phyloP scores from a whole-genome alignment of 768 basidiomycete species.

The Kwoniella sp. region DNA sequence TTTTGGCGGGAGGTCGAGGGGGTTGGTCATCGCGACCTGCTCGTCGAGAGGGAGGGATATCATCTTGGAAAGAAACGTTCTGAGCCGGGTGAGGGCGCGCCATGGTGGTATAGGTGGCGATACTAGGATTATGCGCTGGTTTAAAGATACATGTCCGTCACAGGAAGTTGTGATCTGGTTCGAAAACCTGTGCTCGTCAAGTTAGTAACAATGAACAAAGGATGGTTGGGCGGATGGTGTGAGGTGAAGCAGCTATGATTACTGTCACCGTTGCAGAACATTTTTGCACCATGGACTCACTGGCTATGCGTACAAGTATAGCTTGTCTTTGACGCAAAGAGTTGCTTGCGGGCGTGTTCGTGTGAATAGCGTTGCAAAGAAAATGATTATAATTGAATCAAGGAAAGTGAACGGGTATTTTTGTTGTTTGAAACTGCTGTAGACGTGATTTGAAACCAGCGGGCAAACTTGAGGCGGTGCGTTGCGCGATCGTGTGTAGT shows the following conservation, averaged over 20 bases:
- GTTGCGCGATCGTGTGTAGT: neutral
- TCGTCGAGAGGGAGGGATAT: conserved; percentile 43
- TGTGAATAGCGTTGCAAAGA: neutral
- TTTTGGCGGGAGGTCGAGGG: conserved; percentile 44
- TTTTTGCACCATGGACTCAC: neutral
- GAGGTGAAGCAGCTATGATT: neutral
- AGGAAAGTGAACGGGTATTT: neutral
- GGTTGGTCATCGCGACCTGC: conserved; percentile 33
- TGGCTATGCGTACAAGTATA: neutral
- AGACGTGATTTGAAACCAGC: neutral
- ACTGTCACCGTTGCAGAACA: neutral
- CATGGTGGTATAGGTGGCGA: conserved; percentile 25
- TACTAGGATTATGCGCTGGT: neutral
- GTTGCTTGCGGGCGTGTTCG: neutral
- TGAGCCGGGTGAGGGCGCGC: conserved; percentile 37
- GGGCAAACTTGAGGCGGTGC: too few species aligned
- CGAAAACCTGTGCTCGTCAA: neutral
- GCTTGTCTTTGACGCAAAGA: neutral
- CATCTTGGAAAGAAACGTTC: conserved; percentile 47
- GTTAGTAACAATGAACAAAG: conserved; percentile 9
- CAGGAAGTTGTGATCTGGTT: neutral
- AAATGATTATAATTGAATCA: neutral
- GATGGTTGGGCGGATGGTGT: neutral
- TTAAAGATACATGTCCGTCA: conserved; percentile 12
- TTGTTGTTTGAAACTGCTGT: neutral